Percentiles rank a stretch among this genome's conserved stretches.
phyloP scores from a whole-genome alignment of 2,329 filamentous ascomycete species.

The Calonectria fujianensis region DNA sequence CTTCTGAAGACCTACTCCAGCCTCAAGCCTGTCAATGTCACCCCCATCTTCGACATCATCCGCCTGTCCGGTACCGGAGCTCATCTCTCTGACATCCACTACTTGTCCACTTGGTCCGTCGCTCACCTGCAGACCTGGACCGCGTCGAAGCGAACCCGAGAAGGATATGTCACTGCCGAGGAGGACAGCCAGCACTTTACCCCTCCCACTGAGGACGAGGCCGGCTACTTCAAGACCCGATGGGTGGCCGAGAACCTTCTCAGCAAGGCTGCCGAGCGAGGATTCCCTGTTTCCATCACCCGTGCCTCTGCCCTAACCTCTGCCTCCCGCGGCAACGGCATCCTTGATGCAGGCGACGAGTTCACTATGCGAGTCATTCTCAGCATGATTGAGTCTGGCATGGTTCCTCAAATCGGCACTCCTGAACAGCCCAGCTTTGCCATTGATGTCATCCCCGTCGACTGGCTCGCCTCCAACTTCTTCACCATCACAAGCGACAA shows the following conservation, averaged over 20 bases:
- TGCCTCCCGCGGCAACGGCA: conserved; percentile 41
- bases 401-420: conserved; percentile 49
- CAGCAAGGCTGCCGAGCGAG: conserved; percentile 49
- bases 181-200: conserved; percentile 50
- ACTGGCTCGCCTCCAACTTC: conserved; percentile 50
- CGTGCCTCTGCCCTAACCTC: conserved; percentile 49
- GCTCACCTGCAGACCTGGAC: conserved; percentile 53
- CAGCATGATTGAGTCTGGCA: conserved; percentile 51
- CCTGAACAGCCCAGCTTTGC: conserved; percentile 49
- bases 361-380: conserved; percentile 51
- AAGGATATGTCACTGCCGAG: conserved; percentile 45
- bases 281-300: conserved; percentile 52
- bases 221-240: conserved; percentile 55
- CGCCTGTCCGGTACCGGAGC: conserved; percentile 49
- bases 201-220: conserved; percentile 51
- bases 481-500: conserved; percentile 46
- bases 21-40: conserved; percentile 50
- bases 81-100: conserved; percentile 49
- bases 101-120: conserved; percentile 52
- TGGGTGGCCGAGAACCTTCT: conserved; percentile 55
- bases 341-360: conserved; percentile 48
- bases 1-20: conserved; percentile 52
- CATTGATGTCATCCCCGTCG: conserved; percentile 51
- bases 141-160: conserved; percentile 44
- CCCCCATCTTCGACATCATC: conserved; percentile 52